phyloP scores from a whole-genome alignment of 179 eudicot genomes.

The Pouteria campechiana region DNA sequence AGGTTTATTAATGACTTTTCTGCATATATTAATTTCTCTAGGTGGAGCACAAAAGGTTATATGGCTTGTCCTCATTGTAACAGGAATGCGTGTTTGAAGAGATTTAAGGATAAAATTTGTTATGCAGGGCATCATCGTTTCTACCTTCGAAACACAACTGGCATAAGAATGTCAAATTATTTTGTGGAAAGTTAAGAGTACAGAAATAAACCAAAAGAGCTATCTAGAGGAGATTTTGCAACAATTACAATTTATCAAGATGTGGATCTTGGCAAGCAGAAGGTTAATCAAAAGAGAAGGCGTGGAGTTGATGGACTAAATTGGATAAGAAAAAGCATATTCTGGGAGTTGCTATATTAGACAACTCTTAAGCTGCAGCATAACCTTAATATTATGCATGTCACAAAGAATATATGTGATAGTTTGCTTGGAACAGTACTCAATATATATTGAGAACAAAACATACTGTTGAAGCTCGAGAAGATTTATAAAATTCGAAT shows the following conservation, averaged over 20 bases:
- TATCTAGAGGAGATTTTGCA: neutral
- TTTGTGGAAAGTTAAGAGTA: neutral
- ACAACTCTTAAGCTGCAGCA: neutral
- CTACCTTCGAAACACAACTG: neutral
- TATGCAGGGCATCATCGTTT: neutral
- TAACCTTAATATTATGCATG: slow-evolving; percentile 4
- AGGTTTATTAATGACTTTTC: slow-evolving; percentile 2
- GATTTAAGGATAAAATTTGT: neutral
- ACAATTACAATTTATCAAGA: neutral
- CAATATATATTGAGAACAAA: neutral
- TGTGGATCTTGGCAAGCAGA: neutral
- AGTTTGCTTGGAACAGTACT: neutral
- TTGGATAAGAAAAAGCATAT: slow-evolving; percentile 7
- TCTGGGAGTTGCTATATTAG: slow-evolving; percentile 5
- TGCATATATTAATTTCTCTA: neutral
- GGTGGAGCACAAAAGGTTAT: slow-evolving; percentile 1
- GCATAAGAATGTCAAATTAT: neutral
- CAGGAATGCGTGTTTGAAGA: neutral
- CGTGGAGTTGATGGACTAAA: neutral
- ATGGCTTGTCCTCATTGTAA: neutral
- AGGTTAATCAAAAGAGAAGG: neutral
- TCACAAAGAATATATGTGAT: slow-evolving; percentile 4
- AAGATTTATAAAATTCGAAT: no score
- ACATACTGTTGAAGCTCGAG: no score
- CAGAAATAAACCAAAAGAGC: neutral